Conservation (phyloP, 2,329 filamentous ascomycete species). For the Onygenales sp. region DNA sequence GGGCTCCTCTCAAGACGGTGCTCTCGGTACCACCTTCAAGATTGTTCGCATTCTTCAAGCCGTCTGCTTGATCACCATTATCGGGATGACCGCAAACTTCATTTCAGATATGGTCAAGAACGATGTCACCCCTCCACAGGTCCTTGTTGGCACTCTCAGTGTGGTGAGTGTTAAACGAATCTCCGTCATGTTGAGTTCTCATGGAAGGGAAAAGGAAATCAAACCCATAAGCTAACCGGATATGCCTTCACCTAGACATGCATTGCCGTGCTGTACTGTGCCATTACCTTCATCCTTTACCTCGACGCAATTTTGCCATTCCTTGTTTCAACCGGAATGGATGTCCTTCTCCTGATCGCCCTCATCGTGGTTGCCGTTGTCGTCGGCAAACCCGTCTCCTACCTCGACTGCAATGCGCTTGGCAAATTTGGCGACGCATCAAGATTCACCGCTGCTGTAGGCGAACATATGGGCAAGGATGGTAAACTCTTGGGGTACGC, state of each 20-base stretch:
- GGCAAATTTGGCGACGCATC: conserved; percentile 39
- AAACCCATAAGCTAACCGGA: conserved; percentile 8
- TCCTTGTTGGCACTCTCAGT: conserved; percentile 67
- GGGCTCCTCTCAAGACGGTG: conserved; percentile 52
- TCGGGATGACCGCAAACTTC: conserved; percentile 76
- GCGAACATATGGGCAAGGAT: conserved; percentile 41
- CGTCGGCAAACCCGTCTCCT: conserved; percentile 70
- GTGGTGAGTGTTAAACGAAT: conserved; percentile 52
- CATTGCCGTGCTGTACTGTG: conserved; percentile 68
- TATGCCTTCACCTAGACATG: conserved; percentile 48
- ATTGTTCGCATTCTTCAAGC: conserved; percentile 61
- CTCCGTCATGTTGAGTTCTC: background rate
- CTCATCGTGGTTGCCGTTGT: conserved; percentile 68
- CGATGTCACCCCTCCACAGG: conserved; percentile 56
- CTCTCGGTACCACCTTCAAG: conserved; percentile 70
- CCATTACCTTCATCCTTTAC: conserved; percentile 73
- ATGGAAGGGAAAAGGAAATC: too few species aligned
- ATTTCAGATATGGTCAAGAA: conserved; percentile 63
- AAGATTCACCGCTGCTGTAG: conserved; percentile 44
- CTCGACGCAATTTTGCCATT: conserved; percentile 67
- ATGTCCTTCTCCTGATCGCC: conserved; percentile 62
- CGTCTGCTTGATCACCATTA: conserved; percentile 62
- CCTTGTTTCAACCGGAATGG: conserved; percentile 56
- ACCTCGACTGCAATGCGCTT: conserved; percentile 59
- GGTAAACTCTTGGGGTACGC: conserved; percentile 42